Percentiles rank a stretch among this genome's conserved stretches.
phyloP scores from a whole-genome alignment of 805 yeast species.

The Trichomonascus vanleenenianus region DNA sequence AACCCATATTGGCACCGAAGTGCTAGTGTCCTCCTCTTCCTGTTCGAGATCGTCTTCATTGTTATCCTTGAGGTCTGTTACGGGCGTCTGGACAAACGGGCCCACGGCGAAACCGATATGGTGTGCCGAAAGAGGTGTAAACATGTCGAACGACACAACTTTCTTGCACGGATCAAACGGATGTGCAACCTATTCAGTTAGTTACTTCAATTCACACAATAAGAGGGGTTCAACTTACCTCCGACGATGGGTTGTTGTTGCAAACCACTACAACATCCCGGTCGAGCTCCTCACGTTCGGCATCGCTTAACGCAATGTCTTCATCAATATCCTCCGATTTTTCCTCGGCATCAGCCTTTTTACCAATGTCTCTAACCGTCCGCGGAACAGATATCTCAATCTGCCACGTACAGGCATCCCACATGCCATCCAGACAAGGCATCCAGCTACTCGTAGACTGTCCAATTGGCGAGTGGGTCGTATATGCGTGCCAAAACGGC shows the following conservation, averaged over 20 bases:
- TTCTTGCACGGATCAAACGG: conserved; percentile 69
- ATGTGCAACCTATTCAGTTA: conserved; percentile 65
- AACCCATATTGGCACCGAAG: conserved; percentile 47
- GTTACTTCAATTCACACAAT: conserved; percentile 20
- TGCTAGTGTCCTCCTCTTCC: conserved; percentile 26
- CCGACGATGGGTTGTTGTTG: conserved; percentile 40
- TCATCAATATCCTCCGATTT: conserved; percentile 28
- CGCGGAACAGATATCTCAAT: conserved; percentile 79
- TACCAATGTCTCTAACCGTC: conserved; percentile 56
- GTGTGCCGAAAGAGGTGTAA: conserved; percentile 85
- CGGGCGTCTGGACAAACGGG: conserved; percentile 59
- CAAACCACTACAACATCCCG: conserved; percentile 35
- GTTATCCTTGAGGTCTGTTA: conserved; percentile 37
- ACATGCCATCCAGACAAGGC: conserved; percentile 84
- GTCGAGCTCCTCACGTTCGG: conserved; percentile 12
- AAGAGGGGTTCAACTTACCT: conserved; percentile 51
- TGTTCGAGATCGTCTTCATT: conserved; percentile 20
- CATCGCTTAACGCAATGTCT: conserved; percentile 13
- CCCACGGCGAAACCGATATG: conserved; percentile 95
- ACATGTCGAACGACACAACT: conserved; percentile 60
- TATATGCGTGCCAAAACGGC: conserved; percentile 74
- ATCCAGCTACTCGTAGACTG: conserved; percentile 93
- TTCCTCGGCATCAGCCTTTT: conserved; percentile 11
- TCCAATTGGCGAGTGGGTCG: conserved; percentile 69
- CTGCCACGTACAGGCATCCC: conserved; percentile 91